Evolutionary conservation across 495 filamentous ascomycete species (phyloP).

Genomic region (Trypethelium eluteriae): DNA sequence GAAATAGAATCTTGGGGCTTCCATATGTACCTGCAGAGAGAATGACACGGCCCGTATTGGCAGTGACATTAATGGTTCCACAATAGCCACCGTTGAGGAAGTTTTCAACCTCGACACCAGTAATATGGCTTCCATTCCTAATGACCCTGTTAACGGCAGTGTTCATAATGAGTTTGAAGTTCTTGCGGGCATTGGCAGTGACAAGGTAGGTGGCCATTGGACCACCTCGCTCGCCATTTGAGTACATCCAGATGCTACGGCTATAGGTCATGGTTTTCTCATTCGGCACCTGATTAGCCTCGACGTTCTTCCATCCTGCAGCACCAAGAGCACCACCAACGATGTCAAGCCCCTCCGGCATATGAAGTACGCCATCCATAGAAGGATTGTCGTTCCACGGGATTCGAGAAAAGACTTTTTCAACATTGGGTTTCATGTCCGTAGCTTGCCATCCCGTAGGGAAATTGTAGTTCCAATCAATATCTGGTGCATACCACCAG

Average conservation of each 20-base stretch:
- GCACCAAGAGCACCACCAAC: slow-evolving; percentile 49
- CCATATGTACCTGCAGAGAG: slow-evolving; percentile 64
- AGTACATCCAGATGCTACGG: slow-evolving; percentile 63
- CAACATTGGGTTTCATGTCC: slow-evolving; percentile 52
- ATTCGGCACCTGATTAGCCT: slow-evolving; percentile 52
- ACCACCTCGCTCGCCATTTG: slow-evolving; percentile 58
- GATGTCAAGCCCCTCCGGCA: slow-evolving; percentile 58
- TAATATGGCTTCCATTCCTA: slow-evolving; percentile 52
- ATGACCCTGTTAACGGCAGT: slow-evolving; percentile 59
- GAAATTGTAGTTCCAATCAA: slow-evolving; percentile 69
- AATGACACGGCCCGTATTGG: slow-evolving; percentile 55
- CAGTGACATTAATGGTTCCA: slow-evolving; percentile 54
- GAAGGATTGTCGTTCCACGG: slow-evolving; percentile 63
- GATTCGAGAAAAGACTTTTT: slow-evolving; percentile 58
- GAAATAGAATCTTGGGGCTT: slow-evolving; percentile 60
- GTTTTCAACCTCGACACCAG: slow-evolving; percentile 60
- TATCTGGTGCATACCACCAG: slow-evolving; percentile 49
- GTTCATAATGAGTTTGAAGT: slow-evolving; percentile 62
- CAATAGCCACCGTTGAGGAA: slow-evolving; percentile 47
- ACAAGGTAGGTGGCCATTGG: slow-evolving; percentile 69
- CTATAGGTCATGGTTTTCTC: slow-evolving; percentile 60
- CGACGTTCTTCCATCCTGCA: slow-evolving; percentile 55
- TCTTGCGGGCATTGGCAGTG: slow-evolving; percentile 48
- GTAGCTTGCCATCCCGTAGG: slow-evolving; percentile 62
- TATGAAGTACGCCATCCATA: slow-evolving; percentile 58